Conservation (phyloP, 2,329 filamentous ascomycete genomes). For the Colletotrichum spinosum region DNA sequence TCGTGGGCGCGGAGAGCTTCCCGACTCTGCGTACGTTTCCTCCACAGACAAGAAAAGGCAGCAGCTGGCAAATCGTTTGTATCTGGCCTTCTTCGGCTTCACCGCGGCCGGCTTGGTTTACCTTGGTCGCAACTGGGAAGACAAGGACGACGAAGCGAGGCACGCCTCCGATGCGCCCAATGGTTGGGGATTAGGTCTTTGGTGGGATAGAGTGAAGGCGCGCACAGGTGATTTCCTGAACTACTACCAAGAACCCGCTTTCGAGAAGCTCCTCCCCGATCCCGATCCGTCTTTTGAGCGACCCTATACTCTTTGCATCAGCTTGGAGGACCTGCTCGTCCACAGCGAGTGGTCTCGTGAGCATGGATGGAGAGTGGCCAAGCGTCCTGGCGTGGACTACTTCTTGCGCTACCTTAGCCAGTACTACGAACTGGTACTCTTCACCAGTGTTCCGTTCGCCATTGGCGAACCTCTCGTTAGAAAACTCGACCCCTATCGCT, state of each 20-base stretch:
- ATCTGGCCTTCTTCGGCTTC: constrained; percentile 69
- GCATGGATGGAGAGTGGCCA: constrained; percentile 94
- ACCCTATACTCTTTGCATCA: constrained; percentile 92
- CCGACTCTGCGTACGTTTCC: constrained; percentile 87
- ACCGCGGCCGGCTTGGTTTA: constrained; percentile 74
- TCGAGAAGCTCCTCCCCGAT: constrained; percentile 90
- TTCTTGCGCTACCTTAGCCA: constrained; percentile 96
- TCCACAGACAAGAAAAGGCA: constrained; percentile 87
- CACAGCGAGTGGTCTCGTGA: constrained; percentile 96
- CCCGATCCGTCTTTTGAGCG: constrained; percentile 82
- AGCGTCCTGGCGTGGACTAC: constrained; percentile 95
- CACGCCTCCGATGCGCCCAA: constrained; percentile 77
- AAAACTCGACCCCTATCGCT: constrained; percentile 94
- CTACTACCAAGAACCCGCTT: constrained; percentile 97
- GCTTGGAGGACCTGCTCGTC: constrained; percentile 91
- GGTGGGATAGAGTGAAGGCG: constrained; percentile 84
- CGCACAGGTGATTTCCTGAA: constrained; percentile 80
- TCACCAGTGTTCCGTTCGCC: constrained; percentile 87
- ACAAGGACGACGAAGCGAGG: constrained; percentile 76
- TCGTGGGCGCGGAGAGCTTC: constrained; percentile 72
- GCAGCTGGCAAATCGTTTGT: constrained; percentile 80
- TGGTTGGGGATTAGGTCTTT: constrained; percentile 79
- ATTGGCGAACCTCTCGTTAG: constrained; percentile 89
- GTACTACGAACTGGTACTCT: constrained; percentile 97
- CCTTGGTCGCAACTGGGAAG: constrained; percentile 90